These are phyloP conservation scores for Fusarium nematophilum DNA, from an alignment of 2,329 filamentous ascomycete genomes.

Conservation along the genomic window DNA sequence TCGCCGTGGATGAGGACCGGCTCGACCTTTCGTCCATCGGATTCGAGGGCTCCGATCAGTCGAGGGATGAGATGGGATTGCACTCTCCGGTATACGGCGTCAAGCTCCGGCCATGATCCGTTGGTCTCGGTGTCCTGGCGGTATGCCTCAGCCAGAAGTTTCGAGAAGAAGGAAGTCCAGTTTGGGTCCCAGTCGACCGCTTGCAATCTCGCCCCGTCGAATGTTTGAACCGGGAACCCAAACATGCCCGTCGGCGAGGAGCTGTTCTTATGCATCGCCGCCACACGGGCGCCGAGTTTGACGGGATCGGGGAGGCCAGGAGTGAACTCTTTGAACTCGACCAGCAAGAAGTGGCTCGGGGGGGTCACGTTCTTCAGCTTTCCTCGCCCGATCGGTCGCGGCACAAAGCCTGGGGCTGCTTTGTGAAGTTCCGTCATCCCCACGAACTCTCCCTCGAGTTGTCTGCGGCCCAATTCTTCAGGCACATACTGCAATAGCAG, in stretches of 20 bases:
- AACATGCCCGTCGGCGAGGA: slow-evolving; percentile 49
- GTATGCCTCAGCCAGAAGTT: slow-evolving; percentile 9
- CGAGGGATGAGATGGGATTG: slow-evolving; percentile 45
- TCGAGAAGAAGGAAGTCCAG: slow-evolving; percentile 50
- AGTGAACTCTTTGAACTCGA: slow-evolving; percentile 16
- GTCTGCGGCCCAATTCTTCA: slow-evolving; percentile 6
- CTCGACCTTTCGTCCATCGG: slow-evolving; percentile 45
- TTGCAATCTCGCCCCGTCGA: slow-evolving; percentile 43
- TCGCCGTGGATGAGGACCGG: slow-evolving; percentile 49
- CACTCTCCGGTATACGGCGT: slow-evolving; percentile 29
- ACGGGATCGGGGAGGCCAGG: background rate
- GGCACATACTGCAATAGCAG: background rate
- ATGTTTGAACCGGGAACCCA: slow-evolving; percentile 49
- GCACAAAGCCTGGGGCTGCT: background rate
- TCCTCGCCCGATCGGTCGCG: slow-evolving; percentile 4
- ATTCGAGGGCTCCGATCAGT: slow-evolving; percentile 45
- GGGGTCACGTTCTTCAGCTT: background rate
- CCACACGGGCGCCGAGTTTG: background rate
- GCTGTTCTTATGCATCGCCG: slow-evolving; percentile 42
- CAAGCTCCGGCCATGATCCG: slow-evolving; percentile 36
- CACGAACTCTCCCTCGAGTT: slow-evolving; percentile 4
- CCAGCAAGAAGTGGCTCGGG: slow-evolving; percentile 12
- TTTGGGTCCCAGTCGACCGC: slow-evolving; percentile 47
- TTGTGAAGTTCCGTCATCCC: too few relatives aligned
- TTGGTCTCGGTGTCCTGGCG: slow-evolving; percentile 11